phyloP scores from a whole-genome alignment of 768 basidiomycete genomes.

The Piloderma croceum region DNA sequence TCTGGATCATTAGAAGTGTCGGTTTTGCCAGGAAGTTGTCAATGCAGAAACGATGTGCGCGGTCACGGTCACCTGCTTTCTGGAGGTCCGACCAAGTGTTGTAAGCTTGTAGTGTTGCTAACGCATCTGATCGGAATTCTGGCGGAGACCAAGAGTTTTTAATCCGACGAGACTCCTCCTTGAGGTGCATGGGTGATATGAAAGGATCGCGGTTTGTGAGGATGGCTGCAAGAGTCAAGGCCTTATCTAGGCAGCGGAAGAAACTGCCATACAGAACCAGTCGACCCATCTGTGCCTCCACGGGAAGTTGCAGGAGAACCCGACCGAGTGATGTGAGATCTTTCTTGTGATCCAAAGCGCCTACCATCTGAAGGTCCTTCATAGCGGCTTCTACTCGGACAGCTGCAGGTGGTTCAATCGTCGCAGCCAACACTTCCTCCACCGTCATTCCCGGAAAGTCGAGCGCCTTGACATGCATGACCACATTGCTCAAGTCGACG shows the following conservation, averaged over 20 bases:
- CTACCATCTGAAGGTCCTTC: slow-evolving; percentile 74
- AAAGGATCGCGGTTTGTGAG: slow-evolving; percentile 89
- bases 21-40: slow-evolving; percentile 88
- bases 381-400: slow-evolving; percentile 77
- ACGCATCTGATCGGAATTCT: slow-evolving; percentile 79
- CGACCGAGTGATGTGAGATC: slow-evolving; percentile 83
- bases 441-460: slow-evolving; percentile 82
- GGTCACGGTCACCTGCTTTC: slow-evolving; percentile 52
- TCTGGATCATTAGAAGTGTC: slow-evolving; percentile 75
- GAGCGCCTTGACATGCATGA: slow-evolving; percentile 95
- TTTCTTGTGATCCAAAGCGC: slow-evolving; percentile 72
- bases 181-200: slow-evolving; percentile 73
- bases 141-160: slow-evolving; percentile 76
- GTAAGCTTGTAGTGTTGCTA: slow-evolving; percentile 76
- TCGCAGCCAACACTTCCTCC: slow-evolving; percentile 77
- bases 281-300: slow-evolving; percentile 86
- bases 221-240: slow-evolving; percentile 87
- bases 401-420: slow-evolving; percentile 84
- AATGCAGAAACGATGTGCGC: slow-evolving; percentile 69
- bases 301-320: slow-evolving; percentile 82
- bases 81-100: slow-evolving; percentile 77
- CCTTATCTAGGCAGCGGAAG: slow-evolving; percentile 87
- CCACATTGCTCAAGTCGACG: slow-evolving; percentile 82
- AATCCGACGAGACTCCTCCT: slow-evolving; percentile 59
- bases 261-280: slow-evolving; percentile 86